Base-by-base conservation (phyloP, 2,329 filamentous ascomycete genomes). In the Alternaria consortialis region DNA sequence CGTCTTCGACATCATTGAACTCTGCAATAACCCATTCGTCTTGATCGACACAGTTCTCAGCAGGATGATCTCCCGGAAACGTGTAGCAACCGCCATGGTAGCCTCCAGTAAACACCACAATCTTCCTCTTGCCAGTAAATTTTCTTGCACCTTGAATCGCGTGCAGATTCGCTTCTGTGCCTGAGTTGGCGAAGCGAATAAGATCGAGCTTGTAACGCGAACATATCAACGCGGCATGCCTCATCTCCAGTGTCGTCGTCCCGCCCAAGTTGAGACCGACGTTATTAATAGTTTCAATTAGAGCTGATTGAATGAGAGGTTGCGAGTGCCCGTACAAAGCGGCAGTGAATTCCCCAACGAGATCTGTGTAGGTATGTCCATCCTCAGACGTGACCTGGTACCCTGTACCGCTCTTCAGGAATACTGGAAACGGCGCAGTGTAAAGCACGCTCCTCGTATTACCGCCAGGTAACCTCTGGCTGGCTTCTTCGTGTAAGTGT, bases 1-100 rank as follows among this genome's bases (percentile, higher is more conserved):
- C 83, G 3, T 80, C 80, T 0, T 79, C 77, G 1, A 85, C 65
- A 54, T 91, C 84, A 61, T 92, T 91, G 73, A 89, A 92, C 36
- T 79, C 80, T 1, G 83, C 88, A 2, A 90, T 73, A 0, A 91
- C 76, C 77, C 85, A 91, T 5, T 90, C 85, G 3, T 84, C 77
- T 1, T 66, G 70, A 20, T 87, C 84, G 0, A 85, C 82, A 27
- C 83, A 84, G 44, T 84, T 84, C 1, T 78, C 73, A 2, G 80
- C 79, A 36, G 77, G 75, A 29, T 52, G 56, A 27, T 73, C 74
- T 3, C 63, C 71, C 74, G 79, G 59, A 63, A 86, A 86, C 0
- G 70, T 79, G 17, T 88, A 83, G 1, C 82, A 83, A 1, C 84
- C 85, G 3, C 87, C 86, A 66, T 88, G 85, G 61, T 87, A 87